Percentiles rank a stretch among this genome's conserved stretches.
Conservation (phyloP, 2,329 filamentous ascomycete species). For the Incumbomyces delicatus region DNA sequence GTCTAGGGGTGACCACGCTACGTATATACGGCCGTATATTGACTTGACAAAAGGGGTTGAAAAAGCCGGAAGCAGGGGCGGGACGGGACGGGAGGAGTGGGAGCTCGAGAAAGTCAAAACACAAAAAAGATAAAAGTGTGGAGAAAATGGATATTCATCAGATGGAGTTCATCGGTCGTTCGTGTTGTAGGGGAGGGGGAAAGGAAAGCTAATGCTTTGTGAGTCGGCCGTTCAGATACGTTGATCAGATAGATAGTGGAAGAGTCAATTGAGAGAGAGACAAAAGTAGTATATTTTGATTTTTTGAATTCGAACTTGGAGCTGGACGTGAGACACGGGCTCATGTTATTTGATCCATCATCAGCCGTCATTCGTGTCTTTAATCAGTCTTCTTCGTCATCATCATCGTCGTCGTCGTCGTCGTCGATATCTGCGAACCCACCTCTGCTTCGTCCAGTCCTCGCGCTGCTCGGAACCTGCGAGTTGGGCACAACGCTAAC, state of each 20-base stretch:
- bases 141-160: too few relatives aligned
- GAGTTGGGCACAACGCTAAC: constrained; percentile 6
- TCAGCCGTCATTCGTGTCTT: not conserved
- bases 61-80: too few relatives aligned
- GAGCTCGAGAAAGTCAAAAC: not conserved
- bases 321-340: too few relatives aligned
- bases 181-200: too few relatives aligned
- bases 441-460: not conserved
- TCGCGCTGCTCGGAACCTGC: not conserved
- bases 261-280: not conserved
- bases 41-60: too few relatives aligned
- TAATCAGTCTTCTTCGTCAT: constrained; percentile 1
- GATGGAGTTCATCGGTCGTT: too few relatives aligned
- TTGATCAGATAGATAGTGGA: not conserved
- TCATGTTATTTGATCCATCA: not conserved
- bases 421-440: constrained; percentile 2
- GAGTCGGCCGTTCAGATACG: too few relatives aligned
- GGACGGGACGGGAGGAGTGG: not conserved
- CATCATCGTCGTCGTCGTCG: constrained; percentile 4
- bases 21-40: too few relatives aligned
- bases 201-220: too few relatives aligned
- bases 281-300: too few relatives aligned
- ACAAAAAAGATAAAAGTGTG: not conserved
- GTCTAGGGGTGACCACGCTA: too few relatives aligned
- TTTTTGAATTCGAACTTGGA: too few relatives aligned